These are phyloP conservation scores for Asterophora lycoperdoides DNA, from an alignment of 768 basidiomycete species.

Conservation along the genomic window DNA sequence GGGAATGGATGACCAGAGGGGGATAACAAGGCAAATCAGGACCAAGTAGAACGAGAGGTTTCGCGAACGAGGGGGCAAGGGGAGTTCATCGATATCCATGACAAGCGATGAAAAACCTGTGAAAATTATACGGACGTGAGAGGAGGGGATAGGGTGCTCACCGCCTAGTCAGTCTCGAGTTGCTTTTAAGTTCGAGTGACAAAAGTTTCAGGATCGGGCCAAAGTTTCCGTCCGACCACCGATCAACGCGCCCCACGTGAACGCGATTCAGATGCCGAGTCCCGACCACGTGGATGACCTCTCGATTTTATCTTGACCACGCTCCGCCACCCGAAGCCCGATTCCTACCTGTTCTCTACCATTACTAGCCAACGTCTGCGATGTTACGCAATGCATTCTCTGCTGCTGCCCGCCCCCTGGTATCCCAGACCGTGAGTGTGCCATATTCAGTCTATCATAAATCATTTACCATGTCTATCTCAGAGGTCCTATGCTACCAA, in stretches of 20 bases:
- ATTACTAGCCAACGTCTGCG: slow-evolving; percentile 28
- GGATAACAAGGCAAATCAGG: slow-evolving; percentile 51
- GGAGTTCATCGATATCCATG: slow-evolving; percentile 37
- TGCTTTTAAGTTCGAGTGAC: neutral
- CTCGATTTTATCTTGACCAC: slow-evolving; percentile 10
- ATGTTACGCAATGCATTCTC: slow-evolving; percentile 70
- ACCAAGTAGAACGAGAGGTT: slow-evolving; percentile 54
- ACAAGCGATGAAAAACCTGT: neutral
- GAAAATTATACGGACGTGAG: too few relatives aligned
- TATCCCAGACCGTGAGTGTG: slow-evolving; percentile 46
- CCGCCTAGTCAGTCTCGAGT: neutral
- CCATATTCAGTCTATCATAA: neutral
- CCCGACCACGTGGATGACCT: slow-evolving; percentile 11
- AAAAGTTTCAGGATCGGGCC: too few relatives aligned
- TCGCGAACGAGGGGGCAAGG: slow-evolving; percentile 34
- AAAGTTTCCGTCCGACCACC: slow-evolving; percentile 1
- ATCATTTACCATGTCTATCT: slow-evolving; percentile 1
- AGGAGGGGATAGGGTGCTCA: too few relatives aligned
- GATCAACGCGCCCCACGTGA: slow-evolving; percentile 13
- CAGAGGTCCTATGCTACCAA: slow-evolving; percentile 68
- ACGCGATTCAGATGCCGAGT: neutral
- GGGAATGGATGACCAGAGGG: slow-evolving; percentile 61
- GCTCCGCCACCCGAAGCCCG: slow-evolving; percentile 23
- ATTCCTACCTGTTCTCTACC: slow-evolving; percentile 26
- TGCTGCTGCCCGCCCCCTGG: slow-evolving; percentile 49